Evolutionary conservation across 75 land plant species (phyloP), one percentile per base, ranked within the genome.

Genomic region (Sequoia sempervirens): DNA sequence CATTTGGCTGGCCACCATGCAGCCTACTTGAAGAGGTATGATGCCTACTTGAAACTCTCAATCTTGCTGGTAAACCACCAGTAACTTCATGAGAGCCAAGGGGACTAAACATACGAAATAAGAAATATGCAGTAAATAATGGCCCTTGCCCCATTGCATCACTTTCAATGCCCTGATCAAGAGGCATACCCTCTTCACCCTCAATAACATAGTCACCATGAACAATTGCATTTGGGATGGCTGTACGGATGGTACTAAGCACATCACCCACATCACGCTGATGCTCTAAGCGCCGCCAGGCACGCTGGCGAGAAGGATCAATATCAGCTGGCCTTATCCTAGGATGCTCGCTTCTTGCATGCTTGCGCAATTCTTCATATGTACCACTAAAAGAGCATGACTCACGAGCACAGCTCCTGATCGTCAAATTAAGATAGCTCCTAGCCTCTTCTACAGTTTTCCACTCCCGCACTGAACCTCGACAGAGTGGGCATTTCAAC

Each of bases 151-250:
- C 82, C 26, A 85, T 87, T 75, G 86, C 88, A 30, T 78, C 89
- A 56, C 56, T 81, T 18, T 80, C 83, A 72, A 53, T 84, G 68
- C 83, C 87, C n/a, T 87, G 50, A 13, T 85, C 87, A 83, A 82
- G 88, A 30, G 87, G 37, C 10, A 75, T n/a, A 75, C 83, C 88
- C 66, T 61, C 66, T 82, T 87, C 92, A 28, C 89, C 92, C 58
- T 95, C 96, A 70, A 95, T 90, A 17, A 93, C 96, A 88, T 95
- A 95, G 50, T 95, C 96, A 5, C 96, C 96, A 75, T 93, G 53
- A 54, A 95, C 91, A 85, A 91, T 73, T 23, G 95, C 95, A 75
- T 92, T 92, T n/a, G 96, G 96, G 86, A 93, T 91, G 45, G 96
- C 95, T 8, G 96, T 93, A 14, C 87, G 91, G 14, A 95, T 90